phyloP scores from a whole-genome alignment of 2,329 filamentous ascomycete genomes.

The Cordyceps tenuipes region DNA sequence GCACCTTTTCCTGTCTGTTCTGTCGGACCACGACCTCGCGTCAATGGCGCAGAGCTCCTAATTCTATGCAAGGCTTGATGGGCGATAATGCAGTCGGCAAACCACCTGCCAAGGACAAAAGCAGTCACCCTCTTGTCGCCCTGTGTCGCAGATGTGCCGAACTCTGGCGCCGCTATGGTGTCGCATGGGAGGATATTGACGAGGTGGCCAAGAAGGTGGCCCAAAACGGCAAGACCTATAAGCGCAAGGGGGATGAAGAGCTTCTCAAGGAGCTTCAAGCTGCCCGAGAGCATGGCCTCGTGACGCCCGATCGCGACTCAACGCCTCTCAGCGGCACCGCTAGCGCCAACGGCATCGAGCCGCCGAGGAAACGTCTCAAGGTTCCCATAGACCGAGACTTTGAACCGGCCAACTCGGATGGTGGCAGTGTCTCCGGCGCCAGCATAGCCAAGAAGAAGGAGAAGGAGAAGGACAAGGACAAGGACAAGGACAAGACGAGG shows the following conservation, averaged over 20 bases:
- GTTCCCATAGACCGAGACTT: conserved; percentile 42
- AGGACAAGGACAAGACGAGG: conserved; percentile 41
- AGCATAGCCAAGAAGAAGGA: conserved; percentile 45
- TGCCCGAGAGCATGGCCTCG: conserved; percentile 50
- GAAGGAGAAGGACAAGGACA: conserved; percentile 31
- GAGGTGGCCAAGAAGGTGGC: conserved; percentile 84
- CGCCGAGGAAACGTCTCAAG: conserved; percentile 59
- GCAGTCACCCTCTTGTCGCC: conserved; percentile 64
- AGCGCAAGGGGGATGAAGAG: conserved; percentile 86
- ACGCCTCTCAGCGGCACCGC: conserved; percentile 26
- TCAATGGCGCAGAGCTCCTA: conserved; percentile 87
- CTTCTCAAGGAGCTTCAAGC: conserved; percentile 64
- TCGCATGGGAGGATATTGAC: conserved; percentile 91
- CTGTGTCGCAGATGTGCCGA: conserved; percentile 86
- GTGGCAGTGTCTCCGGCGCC: conserved; percentile 25
- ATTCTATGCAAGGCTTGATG: conserved; percentile 61
- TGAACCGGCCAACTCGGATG: conserved; percentile 39
- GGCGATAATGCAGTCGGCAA: conserved; percentile 47
- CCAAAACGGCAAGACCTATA: conserved; percentile 71
- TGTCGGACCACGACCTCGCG: conserved; percentile 71
- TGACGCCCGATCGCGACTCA: conserved; percentile 35
- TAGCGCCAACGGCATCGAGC: conserved; percentile 33
- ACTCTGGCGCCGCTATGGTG: conserved; percentile 90
- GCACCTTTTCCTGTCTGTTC: conserved; percentile 88
- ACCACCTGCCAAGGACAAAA: conserved; percentile 65